Conservation (phyloP, 2,329 filamentous ascomycete genomes). For the Neospermospora avenae region DNA sequence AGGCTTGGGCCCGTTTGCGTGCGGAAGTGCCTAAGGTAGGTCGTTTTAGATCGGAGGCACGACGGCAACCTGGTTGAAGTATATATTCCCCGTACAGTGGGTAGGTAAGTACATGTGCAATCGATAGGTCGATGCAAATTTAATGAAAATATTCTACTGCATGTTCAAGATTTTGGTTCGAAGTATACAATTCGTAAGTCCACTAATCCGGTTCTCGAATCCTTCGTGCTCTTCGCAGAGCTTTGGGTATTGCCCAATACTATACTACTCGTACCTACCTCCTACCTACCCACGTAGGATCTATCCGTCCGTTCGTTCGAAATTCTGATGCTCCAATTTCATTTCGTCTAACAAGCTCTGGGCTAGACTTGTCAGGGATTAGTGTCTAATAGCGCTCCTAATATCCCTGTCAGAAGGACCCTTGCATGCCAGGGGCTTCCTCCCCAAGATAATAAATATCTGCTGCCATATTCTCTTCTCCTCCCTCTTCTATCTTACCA, state of each 20-base stretch:
- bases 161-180: too few relatives aligned
- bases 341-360: constrained; percentile 2
- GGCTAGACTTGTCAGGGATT: background rate
- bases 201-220: too few relatives aligned
- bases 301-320: too few relatives aligned
- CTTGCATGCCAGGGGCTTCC: background rate
- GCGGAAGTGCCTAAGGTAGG: background rate
- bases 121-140: too few relatives aligned
- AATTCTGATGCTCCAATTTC: too few relatives aligned
- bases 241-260: too few relatives aligned
- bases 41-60: background rate
- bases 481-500: background rate
- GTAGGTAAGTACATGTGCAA: too few relatives aligned
- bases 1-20: background rate
- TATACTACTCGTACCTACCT: background rate
- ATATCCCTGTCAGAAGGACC: background rate
- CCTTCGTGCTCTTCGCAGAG: too few relatives aligned
- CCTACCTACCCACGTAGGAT: too few relatives aligned
- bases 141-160: too few relatives aligned
- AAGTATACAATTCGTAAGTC: too few relatives aligned
- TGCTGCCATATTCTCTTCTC: background rate
- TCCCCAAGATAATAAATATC: constrained; percentile 5
- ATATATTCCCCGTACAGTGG: rapidly evolving
- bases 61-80: too few relatives aligned
- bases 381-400: background rate